Percentiles rank a stretch among this genome's conserved stretches.
Evolutionary conservation across 1,284 basidiomycete genomes (phyloP).

Genomic region (Lentinula novae-zelandiae): DNA sequence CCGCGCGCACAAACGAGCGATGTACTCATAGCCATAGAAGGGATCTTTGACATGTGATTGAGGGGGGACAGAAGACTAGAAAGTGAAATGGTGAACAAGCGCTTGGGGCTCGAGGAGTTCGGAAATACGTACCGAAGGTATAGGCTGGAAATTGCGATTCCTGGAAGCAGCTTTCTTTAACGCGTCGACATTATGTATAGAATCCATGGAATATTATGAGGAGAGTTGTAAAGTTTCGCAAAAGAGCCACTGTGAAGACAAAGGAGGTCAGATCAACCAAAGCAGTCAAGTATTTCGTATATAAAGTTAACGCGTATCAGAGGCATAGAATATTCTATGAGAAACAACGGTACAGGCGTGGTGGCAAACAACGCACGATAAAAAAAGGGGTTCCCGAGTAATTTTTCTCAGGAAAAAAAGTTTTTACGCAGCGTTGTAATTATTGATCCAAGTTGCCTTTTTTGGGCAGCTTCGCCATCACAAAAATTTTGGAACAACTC

Average conservation of each 20-base stretch:
- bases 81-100: background rate
- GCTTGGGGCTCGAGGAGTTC: background rate
- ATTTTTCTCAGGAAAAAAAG: slow-evolving; percentile 12
- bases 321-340: background rate
- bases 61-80: slow-evolving; percentile 4
- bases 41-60: slow-evolving; percentile 44
- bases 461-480: background rate
- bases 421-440: slow-evolving; percentile 4
- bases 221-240: background rate
- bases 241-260: slow-evolving; percentile 5
- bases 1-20: slow-evolving; percentile 59
- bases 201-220: slow-evolving; percentile 4
- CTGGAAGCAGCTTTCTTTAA: slow-evolving; percentile 8
- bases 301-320: background rate
- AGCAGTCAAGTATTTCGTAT: background rate
- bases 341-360: background rate
- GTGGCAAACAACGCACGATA: background rate
- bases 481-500: background rate
- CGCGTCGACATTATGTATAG: slow-evolving; percentile 10
- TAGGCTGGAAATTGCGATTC: slow-evolving; percentile 8
- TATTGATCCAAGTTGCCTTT: background rate
- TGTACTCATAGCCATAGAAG: slow-evolving; percentile 78
- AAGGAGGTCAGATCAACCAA: slow-evolving; percentile 3
- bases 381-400: background rate
- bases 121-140: slow-evolving; percentile 10